Evolutionary conservation across 1,284 basidiomycete species (phyloP).

Genomic region (Trichosporon sp.): DNA sequence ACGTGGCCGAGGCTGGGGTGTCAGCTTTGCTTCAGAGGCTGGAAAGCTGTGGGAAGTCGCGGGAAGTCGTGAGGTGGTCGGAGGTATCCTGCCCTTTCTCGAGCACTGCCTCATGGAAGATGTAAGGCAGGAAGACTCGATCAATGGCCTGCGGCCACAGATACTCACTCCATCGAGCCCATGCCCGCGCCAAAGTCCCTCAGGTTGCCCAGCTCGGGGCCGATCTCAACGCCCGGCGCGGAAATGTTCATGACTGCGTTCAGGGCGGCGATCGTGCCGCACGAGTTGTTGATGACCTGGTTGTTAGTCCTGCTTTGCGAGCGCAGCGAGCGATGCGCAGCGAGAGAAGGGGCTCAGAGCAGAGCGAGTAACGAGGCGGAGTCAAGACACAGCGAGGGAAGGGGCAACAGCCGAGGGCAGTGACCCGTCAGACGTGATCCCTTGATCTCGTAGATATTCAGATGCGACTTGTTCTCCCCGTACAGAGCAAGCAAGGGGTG

Average conservation of each 20-base stretch:
- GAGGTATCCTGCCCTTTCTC: too few species aligned
- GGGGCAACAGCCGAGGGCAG: not conserved
- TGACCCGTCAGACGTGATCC: too few species aligned
- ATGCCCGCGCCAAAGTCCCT: constrained; percentile 72
- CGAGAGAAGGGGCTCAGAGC: not conserved
- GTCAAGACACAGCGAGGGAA: too few species aligned
- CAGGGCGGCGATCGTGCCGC: constrained; percentile 83
- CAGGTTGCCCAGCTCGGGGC: constrained; percentile 65
- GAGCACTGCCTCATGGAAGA: too few species aligned
- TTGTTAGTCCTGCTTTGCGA: not conserved
- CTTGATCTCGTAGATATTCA: too few species aligned
- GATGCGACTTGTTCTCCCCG: too few species aligned
- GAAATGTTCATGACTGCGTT: constrained; percentile 83
- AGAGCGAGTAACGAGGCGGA: too few species aligned
- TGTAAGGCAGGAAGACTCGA: not conserved
- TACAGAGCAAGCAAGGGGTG: too few species aligned
- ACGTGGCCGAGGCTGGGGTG: constrained; percentile 49
- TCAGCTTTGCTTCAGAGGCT: not conserved
- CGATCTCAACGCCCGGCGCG: constrained; percentile 9
- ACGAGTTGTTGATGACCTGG: constrained; percentile 82
- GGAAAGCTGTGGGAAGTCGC: not conserved
- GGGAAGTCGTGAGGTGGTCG: not conserved
- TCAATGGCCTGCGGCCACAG: too few species aligned
- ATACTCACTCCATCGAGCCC: constrained; percentile 62
- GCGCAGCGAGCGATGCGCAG: not conserved